Evolutionary conservation across 306 rosid species (phyloP), one percentile per base, ranked within the genome.

Genomic region (Albizia julibrissin): DNA sequence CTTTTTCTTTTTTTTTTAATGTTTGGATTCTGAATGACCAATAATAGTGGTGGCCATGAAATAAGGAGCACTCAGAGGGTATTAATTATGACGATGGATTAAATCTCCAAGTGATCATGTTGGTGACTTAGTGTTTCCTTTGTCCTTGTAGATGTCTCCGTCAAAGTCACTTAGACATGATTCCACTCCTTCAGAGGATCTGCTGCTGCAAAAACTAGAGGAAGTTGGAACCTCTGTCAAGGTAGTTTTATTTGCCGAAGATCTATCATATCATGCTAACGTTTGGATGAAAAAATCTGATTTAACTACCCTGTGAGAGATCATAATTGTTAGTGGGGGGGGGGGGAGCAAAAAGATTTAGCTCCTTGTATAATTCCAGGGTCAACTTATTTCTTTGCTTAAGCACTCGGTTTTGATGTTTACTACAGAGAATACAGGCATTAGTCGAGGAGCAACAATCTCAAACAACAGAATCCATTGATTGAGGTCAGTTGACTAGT

Each of bases 221-320:
- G 99, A 95, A 87, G 88, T 93, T 89, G 98, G 93, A 88, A 93
- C 84, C 89, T 91, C 97, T 52, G 91, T 93, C 72, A 93, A 92
- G 98, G 98, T 92, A 91, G 59, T 77, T 56, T 70, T 78, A 68
- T 74, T 65, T 78, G 69, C 46, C 21, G 10, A 62, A 50, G 42
- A n/a, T 69, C 31, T 40, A 79, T 70, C 18, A 39, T 8, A 12
- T 64, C 21, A 43, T 12, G 12, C 27, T 44, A 10, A 43, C 58
- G 54, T 58, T 19, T 74, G 85, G 72, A 73, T 56, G 33, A 72
- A 21, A 72, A 78, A 78, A 34, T 52, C 26, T 18, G 42, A 29
- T 22, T 74, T 5, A 65, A 44, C 40, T 67, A 29, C 21, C 64
- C 42, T 37, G 15, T 56, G 77, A 54, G 43, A 34, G 47, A 49